A percentile compares a stretch with the other conserved stretches of the same genome.
phyloP scores from a whole-genome alignment of 495 filamentous ascomycete species.

The Chaetomium fimeti region DNA sequence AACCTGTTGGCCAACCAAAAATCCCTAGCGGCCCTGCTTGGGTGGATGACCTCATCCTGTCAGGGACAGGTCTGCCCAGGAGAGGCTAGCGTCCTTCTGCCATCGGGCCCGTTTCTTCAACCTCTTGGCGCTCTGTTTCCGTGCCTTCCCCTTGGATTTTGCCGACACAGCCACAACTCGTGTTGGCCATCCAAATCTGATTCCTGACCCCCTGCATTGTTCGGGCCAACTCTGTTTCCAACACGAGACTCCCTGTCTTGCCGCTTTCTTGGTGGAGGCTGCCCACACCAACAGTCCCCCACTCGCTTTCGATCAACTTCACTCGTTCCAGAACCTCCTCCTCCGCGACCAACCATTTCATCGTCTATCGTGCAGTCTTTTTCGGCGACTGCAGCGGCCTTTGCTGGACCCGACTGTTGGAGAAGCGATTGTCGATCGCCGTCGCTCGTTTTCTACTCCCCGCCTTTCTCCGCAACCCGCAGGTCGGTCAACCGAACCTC shows the following conservation, averaged over 20 bases:
- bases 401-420: background rate
- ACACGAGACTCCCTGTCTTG: conserved; percentile 17
- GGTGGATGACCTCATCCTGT: conserved; percentile 6
- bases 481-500: background rate
- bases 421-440: conserved; percentile 12
- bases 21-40: background rate
- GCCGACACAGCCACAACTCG: conserved; percentile 15
- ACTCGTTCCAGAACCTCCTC: conserved; percentile 12
- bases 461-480: conserved; percentile 7
- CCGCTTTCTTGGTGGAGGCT: background rate
- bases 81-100: conserved; percentile 5
- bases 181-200: conserved; percentile 13
- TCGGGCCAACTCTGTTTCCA: conserved; percentile 10
- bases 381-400: background rate
- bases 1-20: conserved; percentile 6
- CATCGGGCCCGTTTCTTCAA: background rate
- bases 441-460: conserved; percentile 15
- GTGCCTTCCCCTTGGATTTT: conserved; percentile 7
- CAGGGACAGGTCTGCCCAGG: background rate
- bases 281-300: background rate
- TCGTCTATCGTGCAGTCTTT: background rate
- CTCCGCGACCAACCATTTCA: background rate
- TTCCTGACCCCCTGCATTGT: conserved; percentile 6
- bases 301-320: conserved; percentile 6
- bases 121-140: conserved; percentile 15